phyloP scores from a whole-genome alignment of 1,284 basidiomycete genomes.

The Volvariella surrecta region DNA sequence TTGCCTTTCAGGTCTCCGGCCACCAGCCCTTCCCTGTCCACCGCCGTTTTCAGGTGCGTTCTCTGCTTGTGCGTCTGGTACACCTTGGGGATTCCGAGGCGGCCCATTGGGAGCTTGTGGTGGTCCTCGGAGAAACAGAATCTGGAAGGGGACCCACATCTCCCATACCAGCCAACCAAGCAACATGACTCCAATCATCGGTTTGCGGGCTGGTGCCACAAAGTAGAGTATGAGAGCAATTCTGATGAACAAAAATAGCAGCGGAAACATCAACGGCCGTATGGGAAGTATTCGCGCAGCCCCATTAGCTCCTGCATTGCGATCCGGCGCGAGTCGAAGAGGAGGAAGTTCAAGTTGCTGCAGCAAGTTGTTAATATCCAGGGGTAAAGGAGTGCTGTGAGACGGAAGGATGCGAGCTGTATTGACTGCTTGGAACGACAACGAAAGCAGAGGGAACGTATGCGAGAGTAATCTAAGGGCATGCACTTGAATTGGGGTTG shows the following conservation, averaged over 20 bases:
- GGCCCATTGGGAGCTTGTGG: constrained; percentile 23
- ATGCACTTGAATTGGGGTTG: constrained; percentile 55
- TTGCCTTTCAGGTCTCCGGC: constrained; percentile 20
- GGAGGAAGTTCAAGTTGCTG: constrained; percentile 54
- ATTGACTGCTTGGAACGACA: constrained; percentile 20
- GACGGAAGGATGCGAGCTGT: constrained; percentile 15
- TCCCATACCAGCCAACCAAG: constrained; percentile 69
- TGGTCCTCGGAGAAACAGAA: constrained; percentile 31
- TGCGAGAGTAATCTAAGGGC: constrained; percentile 62
- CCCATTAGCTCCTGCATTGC: constrained; percentile 21
- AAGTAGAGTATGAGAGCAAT: constrained; percentile 69
- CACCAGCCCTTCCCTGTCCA: constrained; percentile 7
- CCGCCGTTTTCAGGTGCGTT: constrained; percentile 5
- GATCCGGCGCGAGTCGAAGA: constrained; percentile 28
- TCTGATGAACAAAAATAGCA: constrained; percentile 60
- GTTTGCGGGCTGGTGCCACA: constrained; percentile 69
- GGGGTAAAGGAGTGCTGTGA: constrained; percentile 19
- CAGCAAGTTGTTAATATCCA: constrained; percentile 48
- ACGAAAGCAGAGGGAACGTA: constrained; percentile 48
- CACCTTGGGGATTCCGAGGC: constrained; percentile 11
- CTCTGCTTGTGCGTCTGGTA: constrained; percentile 8
- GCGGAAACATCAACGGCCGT: constrained; percentile 55
- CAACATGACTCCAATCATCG: constrained; percentile 59
- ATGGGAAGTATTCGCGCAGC: constrained; percentile 38
- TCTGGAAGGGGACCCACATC: constrained; percentile 63